Percentiles rank a stretch among this genome's conserved stretches.
These are phyloP conservation scores for Rhynchosporium secalis DNA, from an alignment of 2,329 filamentous ascomycete genomes.

Conservation along the genomic window DNA sequence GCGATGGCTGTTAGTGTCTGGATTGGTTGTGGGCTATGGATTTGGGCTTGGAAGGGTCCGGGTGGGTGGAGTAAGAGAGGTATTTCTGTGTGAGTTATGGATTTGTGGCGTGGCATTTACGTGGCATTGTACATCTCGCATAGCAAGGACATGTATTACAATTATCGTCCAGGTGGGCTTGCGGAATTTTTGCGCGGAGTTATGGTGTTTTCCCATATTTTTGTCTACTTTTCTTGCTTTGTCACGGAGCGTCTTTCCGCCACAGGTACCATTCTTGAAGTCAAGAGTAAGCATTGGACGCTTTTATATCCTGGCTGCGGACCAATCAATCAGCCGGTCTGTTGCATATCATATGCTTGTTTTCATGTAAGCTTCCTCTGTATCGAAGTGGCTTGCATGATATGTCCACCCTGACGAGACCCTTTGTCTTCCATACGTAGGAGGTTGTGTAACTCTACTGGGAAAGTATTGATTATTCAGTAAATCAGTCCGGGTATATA, in stretches of 20 bases:
- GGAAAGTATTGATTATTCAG: too few relatives aligned
- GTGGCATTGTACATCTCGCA: neutral
- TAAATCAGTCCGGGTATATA: too few relatives aligned
- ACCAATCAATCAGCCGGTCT: too few relatives aligned
- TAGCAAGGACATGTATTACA: slow-evolving; percentile 1
- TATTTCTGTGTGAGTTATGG: slow-evolving; percentile 57
- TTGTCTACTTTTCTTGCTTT: neutral
- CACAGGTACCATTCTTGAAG: neutral
- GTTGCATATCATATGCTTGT: too few relatives aligned
- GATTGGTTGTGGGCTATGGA: slow-evolving; percentile 70
- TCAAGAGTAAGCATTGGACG: neutral
- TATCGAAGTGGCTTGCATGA: too few relatives aligned
- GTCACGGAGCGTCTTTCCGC: neutral
- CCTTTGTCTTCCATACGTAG: too few relatives aligned
- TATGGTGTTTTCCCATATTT: neutral
- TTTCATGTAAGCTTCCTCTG: too few relatives aligned
- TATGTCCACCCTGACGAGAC: too few relatives aligned
- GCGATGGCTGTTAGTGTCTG: slow-evolving; percentile 79
- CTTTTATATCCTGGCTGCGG: neutral
- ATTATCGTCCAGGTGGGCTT: neutral
- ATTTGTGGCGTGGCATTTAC: neutral
- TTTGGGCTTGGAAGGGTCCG: slow-evolving; percentile 75
- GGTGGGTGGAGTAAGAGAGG: slow-evolving; percentile 75
- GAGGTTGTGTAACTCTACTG: too few relatives aligned
- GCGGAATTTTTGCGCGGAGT: neutral